Evolutionary conservation across 2,329 filamentous ascomycete species (phyloP).

Genomic region (Torrubiellomyces zombiae): DNA sequence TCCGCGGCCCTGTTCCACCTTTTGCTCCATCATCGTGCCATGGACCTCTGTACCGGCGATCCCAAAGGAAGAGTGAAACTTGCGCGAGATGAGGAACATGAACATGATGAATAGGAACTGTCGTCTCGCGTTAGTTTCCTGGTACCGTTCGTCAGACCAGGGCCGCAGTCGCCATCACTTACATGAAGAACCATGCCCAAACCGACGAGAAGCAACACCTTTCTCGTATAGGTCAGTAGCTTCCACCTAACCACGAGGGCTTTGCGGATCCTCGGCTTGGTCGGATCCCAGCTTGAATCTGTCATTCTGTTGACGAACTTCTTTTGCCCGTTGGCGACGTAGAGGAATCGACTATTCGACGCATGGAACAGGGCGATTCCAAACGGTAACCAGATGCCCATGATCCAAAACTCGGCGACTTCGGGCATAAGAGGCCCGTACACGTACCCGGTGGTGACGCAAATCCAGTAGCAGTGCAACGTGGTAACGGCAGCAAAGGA

Average conservation of each 20-base stretch:
- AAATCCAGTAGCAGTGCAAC: slow-evolving; percentile 26
- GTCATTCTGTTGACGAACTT: slow-evolving; percentile 15
- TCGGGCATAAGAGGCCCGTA: slow-evolving; percentile 28
- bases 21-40: slow-evolving; percentile 34
- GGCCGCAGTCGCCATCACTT: slow-evolving; percentile 5
- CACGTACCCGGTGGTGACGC: slow-evolving; percentile 21
- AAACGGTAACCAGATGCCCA: slow-evolving; percentile 47
- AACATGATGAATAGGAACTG: slow-evolving; percentile 43
- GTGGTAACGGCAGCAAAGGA: slow-evolving; percentile 22
- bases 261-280: slow-evolving; percentile 6
- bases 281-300: slow-evolving; percentile 3
- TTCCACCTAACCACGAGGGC: slow-evolving; percentile 20
- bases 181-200: slow-evolving; percentile 41
- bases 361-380: slow-evolving; percentile 52
- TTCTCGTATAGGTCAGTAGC: slow-evolving; percentile 27
- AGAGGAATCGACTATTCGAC: slow-evolving; percentile 42
- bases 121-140: not conserved
- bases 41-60: slow-evolving; percentile 44
- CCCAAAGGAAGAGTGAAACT: slow-evolving; percentile 46
- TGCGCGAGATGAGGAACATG: slow-evolving; percentile 46
- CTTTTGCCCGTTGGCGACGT: slow-evolving; percentile 38
- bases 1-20: slow-evolving; percentile 29
- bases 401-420: slow-evolving; percentile 46
- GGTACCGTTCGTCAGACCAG: not conserved
- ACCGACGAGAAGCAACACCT: slow-evolving; percentile 31